phyloP scores from a whole-genome alignment of 2,329 filamentous ascomycete species.

The Pochonia chlamydosporia region DNA sequence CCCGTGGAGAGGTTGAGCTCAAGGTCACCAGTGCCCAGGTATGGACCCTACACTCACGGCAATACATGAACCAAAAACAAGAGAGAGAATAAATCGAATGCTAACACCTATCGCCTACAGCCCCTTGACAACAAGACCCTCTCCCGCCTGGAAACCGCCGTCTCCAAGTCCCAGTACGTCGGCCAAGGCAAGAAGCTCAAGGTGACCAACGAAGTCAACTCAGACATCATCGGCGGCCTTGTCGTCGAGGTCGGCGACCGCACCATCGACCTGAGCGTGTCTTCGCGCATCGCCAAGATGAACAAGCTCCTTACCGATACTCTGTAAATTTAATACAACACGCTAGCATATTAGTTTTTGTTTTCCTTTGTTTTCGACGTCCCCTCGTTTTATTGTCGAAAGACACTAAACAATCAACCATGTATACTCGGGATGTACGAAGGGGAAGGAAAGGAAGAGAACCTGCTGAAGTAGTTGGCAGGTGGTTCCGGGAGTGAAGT shows the following conservation, averaged over 20 bases:
- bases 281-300: constrained; percentile 91
- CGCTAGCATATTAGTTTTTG: neutral
- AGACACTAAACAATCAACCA: neutral
- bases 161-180: constrained; percentile 84
- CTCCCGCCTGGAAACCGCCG: constrained; percentile 76
- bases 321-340: constrained; percentile 62
- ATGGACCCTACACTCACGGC: no score
- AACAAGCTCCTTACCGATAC: constrained; percentile 98
- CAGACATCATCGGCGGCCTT: constrained; percentile 89
- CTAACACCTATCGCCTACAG: constrained; percentile 35
- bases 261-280: constrained; percentile 96
- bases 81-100: no score
- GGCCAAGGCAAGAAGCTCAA: constrained; percentile 95
- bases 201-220: constrained; percentile 89
- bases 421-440: neutral
- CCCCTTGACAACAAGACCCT: constrained; percentile 84
- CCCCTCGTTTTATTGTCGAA: neutral
- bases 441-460: neutral
- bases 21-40: constrained; percentile 86
- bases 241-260: constrained; percentile 96
- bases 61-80: no score
- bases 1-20: constrained; percentile 90
- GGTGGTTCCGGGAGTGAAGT: neutral
- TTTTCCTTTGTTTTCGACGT: neutral
- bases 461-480: no score